These are phyloP conservation scores for Trichophaea hybrida DNA, from an alignment of 2,329 filamentous ascomycete genomes.

Conservation along the genomic window DNA sequence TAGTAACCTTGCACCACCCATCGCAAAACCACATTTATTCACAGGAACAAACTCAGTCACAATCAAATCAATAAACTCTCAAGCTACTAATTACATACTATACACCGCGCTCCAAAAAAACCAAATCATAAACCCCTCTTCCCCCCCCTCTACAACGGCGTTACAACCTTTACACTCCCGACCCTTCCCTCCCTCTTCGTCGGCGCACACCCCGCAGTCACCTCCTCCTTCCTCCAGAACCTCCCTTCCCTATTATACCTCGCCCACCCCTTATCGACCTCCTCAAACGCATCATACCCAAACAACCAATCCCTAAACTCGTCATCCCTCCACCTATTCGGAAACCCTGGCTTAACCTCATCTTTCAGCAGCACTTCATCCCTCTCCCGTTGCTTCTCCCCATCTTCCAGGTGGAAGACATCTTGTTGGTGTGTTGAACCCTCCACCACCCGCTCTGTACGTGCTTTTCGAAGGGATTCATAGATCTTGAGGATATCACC, in stretches of 20 bases:
- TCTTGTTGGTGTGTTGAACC: conserved; percentile 39
- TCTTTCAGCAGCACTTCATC: conserved; percentile 38
- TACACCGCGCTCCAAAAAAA: too few relatives aligned
- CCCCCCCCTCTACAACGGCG: background rate
- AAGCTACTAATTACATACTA: too few relatives aligned
- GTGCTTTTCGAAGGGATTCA: conserved; percentile 43
- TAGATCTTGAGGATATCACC: conserved; percentile 39
- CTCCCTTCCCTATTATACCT: background rate
- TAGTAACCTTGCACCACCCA: too few relatives aligned
- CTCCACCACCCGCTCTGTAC: conserved; percentile 41
- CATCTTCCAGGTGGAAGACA: conserved; percentile 45
- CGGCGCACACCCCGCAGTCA: background rate
- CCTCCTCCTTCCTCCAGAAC: background rate
- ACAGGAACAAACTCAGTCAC: too few relatives aligned
- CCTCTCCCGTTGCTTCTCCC: conserved; percentile 44
- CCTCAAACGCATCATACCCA: conserved; percentile 25
- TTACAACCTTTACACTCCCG: background rate
- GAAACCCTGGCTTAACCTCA: conserved; percentile 17
- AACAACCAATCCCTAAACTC: conserved; percentile 25
- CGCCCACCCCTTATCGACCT: conserved; percentile 26
- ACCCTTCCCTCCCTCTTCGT: background rate
- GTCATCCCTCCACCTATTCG: conserved; percentile 26
- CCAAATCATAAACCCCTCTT: too few relatives aligned
- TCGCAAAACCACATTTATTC: too few relatives aligned
- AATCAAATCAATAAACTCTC: too few relatives aligned